Conservation (phyloP, 2,329 filamentous ascomycete species). For the Didymosphaeria variabile region DNA sequence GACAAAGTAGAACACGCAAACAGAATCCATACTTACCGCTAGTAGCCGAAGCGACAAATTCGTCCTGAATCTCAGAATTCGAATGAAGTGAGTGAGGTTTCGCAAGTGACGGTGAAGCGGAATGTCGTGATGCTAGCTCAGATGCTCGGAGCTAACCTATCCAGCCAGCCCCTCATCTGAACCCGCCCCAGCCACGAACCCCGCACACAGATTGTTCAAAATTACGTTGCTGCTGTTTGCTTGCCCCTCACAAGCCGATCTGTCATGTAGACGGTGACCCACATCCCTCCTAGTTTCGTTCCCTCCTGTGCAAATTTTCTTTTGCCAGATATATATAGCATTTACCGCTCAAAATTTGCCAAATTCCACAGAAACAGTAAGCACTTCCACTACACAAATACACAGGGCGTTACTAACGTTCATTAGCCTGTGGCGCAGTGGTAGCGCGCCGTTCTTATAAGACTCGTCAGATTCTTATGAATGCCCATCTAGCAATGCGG, state of each 20-base stretch:
- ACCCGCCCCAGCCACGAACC: neutral
- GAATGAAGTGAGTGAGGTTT: neutral
- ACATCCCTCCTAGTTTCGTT: too few relatives aligned
- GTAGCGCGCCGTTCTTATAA: conserved; percentile 58
- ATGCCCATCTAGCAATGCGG: conserved; percentile 45
- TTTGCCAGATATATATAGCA: too few relatives aligned
- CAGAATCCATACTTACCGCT: conserved; percentile 2
- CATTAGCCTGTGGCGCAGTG: conserved; percentile 50
- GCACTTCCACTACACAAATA: too few relatives aligned
- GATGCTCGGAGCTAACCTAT: conserved; percentile 1
- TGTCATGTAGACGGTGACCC: too few relatives aligned
- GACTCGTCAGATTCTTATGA: conserved; percentile 38
- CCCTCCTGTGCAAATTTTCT: too few relatives aligned
- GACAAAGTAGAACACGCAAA: neutral
- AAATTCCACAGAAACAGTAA: conserved; percentile 10
- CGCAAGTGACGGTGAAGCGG: conserved; percentile 1
- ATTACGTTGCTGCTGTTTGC: neutral
- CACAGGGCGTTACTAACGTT: too few relatives aligned
- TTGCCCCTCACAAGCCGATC: neutral
- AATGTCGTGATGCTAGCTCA: conserved; percentile 9
- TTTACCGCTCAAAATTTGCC: neutral
- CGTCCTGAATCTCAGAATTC: too few relatives aligned
- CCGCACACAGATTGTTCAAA: neutral
- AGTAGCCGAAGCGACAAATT: neutral
- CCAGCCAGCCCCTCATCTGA: conserved; percentile 4